Conservation (phyloP, 306 rosid genomes). For the Canavalia ensiformis region DNA sequence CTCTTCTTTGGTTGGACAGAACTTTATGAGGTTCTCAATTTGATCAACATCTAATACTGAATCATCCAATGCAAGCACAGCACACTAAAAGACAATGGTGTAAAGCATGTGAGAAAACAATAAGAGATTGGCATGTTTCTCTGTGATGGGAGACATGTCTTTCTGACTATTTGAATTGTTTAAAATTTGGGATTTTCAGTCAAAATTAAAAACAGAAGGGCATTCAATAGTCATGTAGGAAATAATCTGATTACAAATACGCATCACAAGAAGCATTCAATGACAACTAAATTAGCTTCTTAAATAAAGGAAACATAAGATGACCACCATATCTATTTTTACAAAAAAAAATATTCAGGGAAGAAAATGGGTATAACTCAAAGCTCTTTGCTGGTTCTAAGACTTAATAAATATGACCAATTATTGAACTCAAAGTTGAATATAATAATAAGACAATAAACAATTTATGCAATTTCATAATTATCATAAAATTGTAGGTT, state of each 20-base stretch:
- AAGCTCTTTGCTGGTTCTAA: slow-evolving; percentile 1
- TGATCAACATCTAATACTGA: slow-evolving; percentile 82
- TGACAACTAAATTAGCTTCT: slow-evolving; percentile 19
- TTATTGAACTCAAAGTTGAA: background rate
- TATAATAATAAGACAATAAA: slow-evolving; percentile 19
- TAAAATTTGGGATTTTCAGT: slow-evolving; percentile 1
- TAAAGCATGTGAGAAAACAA: slow-evolving; percentile 39
- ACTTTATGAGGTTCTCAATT: slow-evolving; percentile 96
- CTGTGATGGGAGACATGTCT: slow-evolving; percentile 29
- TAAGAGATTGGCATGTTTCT: slow-evolving; percentile 9
- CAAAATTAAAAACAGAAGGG: background rate
- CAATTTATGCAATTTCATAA: background rate
- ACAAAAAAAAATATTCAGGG: background rate
- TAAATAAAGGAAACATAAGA: background rate
- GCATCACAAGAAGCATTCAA: slow-evolving; percentile 10
- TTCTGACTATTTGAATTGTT: slow-evolving; percentile 23
- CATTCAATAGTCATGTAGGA: slow-evolving; percentile 35
- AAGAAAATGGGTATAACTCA: slow-evolving; percentile 9
- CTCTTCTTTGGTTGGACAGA: slow-evolving; percentile 97
- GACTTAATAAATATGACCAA: background rate
- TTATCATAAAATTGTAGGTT: background rate
- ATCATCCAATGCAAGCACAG: slow-evolving; percentile 88
- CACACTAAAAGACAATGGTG: slow-evolving; percentile 60
- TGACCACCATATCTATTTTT: background rate
- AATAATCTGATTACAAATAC: slow-evolving; percentile 15